These are phyloP conservation scores for Grosmannia clavigera DNA, from an alignment of 2,329 filamentous ascomycete genomes.

Conservation along the genomic window DNA sequence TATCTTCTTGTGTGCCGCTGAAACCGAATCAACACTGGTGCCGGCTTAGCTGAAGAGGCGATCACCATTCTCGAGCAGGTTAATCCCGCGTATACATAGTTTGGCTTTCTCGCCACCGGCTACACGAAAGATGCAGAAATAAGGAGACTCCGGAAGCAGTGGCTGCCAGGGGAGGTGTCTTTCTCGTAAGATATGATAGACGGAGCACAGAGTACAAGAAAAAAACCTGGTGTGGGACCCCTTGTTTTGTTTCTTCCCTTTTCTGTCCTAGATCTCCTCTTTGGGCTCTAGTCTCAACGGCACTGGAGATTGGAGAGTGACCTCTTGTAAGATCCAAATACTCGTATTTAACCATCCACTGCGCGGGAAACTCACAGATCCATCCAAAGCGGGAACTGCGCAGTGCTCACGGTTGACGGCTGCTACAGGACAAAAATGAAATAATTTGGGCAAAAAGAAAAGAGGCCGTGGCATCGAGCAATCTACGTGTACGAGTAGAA, in stretches of 20 bases:
- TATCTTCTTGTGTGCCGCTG: not conserved
- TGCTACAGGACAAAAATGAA: not conserved
- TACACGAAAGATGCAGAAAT: not conserved
- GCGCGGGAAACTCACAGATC: not conserved
- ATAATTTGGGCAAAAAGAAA: not conserved
- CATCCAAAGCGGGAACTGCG: no score
- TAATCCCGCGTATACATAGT: not conserved
- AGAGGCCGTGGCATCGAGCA: not conserved
- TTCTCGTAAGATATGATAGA: not conserved
- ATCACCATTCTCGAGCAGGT: not conserved
- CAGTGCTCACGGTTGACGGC: no score
- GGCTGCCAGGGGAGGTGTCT: not conserved
- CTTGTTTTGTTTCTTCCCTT: not conserved
- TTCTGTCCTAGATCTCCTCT: not conserved
- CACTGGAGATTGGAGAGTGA: constrained; percentile 1
- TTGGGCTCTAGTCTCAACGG: not conserved
- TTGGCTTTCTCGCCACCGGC: not conserved
- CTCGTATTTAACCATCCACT: not conserved
- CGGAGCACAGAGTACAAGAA: not conserved
- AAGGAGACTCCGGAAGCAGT: not conserved
- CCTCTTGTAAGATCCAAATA: no score
- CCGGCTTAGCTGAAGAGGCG: not conserved
- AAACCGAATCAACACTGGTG: not conserved
- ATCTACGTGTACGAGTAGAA: not conserved
- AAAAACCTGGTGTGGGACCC: not conserved